Percentiles rank a stretch among this genome's conserved stretches.
Conservation (phyloP, 495 filamentous ascomycete genomes). For the Penicillium chermesinum region DNA sequence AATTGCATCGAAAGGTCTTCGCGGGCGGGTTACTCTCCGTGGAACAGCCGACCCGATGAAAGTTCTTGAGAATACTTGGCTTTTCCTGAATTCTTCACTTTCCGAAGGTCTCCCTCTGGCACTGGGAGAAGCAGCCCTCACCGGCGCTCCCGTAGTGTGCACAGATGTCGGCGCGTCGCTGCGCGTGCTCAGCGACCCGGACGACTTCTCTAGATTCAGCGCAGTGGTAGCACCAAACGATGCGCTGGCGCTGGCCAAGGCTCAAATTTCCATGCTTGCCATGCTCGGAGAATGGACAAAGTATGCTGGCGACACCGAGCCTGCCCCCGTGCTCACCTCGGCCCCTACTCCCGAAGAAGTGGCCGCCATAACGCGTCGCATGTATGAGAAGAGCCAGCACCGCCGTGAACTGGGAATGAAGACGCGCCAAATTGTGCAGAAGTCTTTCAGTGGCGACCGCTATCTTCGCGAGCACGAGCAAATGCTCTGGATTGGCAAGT, state of each 20-base stretch:
- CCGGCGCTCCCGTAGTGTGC: slow-evolving; percentile 59
- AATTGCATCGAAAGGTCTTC: slow-evolving; percentile 55
- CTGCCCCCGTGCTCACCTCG: slow-evolving; percentile 44
- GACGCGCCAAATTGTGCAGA: slow-evolving; percentile 54
- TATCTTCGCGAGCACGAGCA: slow-evolving; percentile 67
- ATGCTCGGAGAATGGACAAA: slow-evolving; percentile 56
- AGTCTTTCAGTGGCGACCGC: slow-evolving; percentile 55
- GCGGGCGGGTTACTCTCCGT: slow-evolving; percentile 46
- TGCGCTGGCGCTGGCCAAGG: slow-evolving; percentile 51
- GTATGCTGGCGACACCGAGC: slow-evolving; percentile 45
- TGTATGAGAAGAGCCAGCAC: slow-evolving; percentile 58
- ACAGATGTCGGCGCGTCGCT: slow-evolving; percentile 62
- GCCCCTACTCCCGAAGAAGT: slow-evolving; percentile 50
- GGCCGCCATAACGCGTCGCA: slow-evolving; percentile 48
- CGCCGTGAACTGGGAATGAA: slow-evolving; percentile 57
- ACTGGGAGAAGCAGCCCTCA: slow-evolving; percentile 60
- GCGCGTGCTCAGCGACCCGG: slow-evolving; percentile 57
- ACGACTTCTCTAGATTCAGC: slow-evolving; percentile 52
- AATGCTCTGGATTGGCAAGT: slow-evolving; percentile 62
- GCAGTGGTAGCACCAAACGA: slow-evolving; percentile 62
- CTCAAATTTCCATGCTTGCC: slow-evolving; percentile 57
- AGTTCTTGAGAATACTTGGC: slow-evolving; percentile 58
- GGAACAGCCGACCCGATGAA: slow-evolving; percentile 54
- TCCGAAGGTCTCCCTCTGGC: slow-evolving; percentile 62
- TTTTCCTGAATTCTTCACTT: slow-evolving; percentile 63